Evolutionary conservation across 2,329 filamentous ascomycete species (phyloP).

Genomic region (Xylariaceae sp.): DNA sequence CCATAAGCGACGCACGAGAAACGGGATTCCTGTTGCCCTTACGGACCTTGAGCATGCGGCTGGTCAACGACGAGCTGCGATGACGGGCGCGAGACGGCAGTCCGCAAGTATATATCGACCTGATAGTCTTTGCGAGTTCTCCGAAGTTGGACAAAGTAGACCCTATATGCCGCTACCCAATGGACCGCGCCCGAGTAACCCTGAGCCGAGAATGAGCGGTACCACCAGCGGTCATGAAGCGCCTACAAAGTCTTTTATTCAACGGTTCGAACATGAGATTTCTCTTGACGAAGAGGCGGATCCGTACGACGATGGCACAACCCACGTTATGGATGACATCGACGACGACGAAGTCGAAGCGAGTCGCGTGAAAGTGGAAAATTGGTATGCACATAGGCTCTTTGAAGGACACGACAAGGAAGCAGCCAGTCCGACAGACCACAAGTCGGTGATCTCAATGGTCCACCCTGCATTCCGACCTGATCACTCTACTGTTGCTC

Average conservation of each 20-base stretch:
- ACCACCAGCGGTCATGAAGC: constrained; percentile 1
- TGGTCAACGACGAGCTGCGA: constrained; percentile 17
- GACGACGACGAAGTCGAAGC: constrained; percentile 15
- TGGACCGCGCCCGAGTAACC: constrained; percentile 5
- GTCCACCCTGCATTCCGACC: constrained; percentile 26
- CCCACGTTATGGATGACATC: constrained; percentile 12
- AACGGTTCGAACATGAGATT: constrained; percentile 14
- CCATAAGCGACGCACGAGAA: constrained; percentile 18
- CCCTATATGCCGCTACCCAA: not conserved
- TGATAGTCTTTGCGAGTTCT: constrained; percentile 21
- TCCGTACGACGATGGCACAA: constrained; percentile 15
- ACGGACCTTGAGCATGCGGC: constrained; percentile 16
- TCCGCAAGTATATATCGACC: constrained; percentile 24
- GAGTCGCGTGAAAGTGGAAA: constrained; percentile 18
- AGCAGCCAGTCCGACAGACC: constrained; percentile 2
- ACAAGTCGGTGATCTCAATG: constrained; percentile 19
- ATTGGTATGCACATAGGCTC: constrained; percentile 20
- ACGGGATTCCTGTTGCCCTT: constrained; percentile 26
- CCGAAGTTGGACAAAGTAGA: constrained; percentile 4
- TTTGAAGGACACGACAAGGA: not conserved
- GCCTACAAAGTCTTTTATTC: constrained; percentile 13
- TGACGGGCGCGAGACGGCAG: constrained; percentile 5
- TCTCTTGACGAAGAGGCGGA: constrained; percentile 4
- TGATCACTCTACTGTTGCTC: not conserved
- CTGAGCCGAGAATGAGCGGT: constrained; percentile 9